Percentiles rank a stretch among this genome's conserved stretches.
Conservation (phyloP, 1,139 yeast species). For the Hemisphaericaspora lyxosophila region DNA sequence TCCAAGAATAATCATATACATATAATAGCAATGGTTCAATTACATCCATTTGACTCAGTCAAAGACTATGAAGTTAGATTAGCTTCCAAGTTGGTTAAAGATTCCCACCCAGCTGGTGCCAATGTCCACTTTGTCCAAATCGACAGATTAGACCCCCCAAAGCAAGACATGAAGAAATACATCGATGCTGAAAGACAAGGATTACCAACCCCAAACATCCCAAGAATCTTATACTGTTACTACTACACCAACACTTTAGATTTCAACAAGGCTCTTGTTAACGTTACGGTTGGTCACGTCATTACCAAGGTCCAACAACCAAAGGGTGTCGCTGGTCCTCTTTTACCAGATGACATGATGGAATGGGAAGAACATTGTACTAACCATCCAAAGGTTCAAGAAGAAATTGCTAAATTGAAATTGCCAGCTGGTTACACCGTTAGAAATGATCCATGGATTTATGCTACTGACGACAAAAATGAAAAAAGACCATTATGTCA, state of each 20-base stretch:
- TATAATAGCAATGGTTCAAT: background rate
- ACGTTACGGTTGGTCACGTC: conserved; percentile 63
- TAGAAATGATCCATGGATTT: conserved; percentile 84
- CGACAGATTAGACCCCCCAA: conserved; percentile 80
- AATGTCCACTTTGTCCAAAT: conserved; percentile 69
- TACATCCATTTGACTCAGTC: conserved; percentile 68
- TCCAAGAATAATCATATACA: conserved; percentile 1
- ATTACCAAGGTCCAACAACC: conserved; percentile 59
- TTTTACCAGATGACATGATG: conserved; percentile 66
- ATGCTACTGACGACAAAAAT: conserved; percentile 70
- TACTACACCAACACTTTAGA: conserved; percentile 59
- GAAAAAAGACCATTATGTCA: conserved; percentile 66
- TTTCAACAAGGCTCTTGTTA: conserved; percentile 73
- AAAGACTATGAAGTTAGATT: conserved; percentile 62
- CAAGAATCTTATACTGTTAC: conserved; percentile 67
- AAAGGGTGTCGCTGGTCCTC: conserved; percentile 69
- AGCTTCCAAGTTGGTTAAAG: conserved; percentile 65
- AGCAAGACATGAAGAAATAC: conserved; percentile 66
- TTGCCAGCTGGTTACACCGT: conserved; percentile 57
- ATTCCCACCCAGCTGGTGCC: conserved; percentile 47
- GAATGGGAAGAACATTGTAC: conserved; percentile 53
- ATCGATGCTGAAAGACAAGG: conserved; percentile 71
- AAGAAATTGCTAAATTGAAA: conserved; percentile 63
- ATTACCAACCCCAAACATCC: conserved; percentile 51
- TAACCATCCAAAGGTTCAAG: conserved; percentile 58